Percentiles rank a stretch among this genome's conserved stretches.
Conservation (phyloP, 768 basidiomycete genomes). For the Trametes sanguinea region DNA sequence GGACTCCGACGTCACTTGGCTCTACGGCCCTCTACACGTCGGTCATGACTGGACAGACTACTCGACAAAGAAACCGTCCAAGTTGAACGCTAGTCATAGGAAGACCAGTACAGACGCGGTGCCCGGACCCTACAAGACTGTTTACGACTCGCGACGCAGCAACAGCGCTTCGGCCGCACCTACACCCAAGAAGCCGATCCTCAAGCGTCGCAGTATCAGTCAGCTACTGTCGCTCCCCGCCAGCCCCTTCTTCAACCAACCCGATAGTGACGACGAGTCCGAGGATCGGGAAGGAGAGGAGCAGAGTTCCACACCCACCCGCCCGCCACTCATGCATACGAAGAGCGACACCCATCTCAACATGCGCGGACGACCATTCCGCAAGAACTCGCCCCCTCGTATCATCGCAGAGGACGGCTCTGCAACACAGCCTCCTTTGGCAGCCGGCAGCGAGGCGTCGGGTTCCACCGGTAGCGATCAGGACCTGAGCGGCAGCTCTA, state of each 20-base stretch:
- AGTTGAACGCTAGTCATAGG: conserved; percentile 30
- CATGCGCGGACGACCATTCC: conserved; percentile 44
- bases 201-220: conserved; percentile 92
- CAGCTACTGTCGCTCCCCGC: conserved; percentile 63
- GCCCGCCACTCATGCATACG: conserved; percentile 74
- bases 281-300: conserved; percentile 3
- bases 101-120: conserved; percentile 47
- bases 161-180: conserved; percentile 17
- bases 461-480: conserved; percentile 36
- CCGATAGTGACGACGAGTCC: conserved; percentile 20
- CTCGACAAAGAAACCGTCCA: conserved; percentile 48
- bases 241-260: conserved; percentile 27
- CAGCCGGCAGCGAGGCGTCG: conserved; percentile 31
- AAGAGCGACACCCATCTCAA: conserved; percentile 86
- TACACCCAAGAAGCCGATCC: conserved; percentile 74
- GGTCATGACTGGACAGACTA: conserved; percentile 84
- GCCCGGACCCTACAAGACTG: conserved; percentile 20
- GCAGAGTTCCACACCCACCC: conserved; percentile 26
- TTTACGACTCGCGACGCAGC: background rate
- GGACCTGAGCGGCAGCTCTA: conserved; percentile 32
- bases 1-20: conserved; percentile 98
- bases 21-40: conserved; percentile 95
- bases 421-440: background rate
- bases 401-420: conserved; percentile 41
- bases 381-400: conserved; percentile 75